These are phyloP conservation scores for Cladosporium sphaerospermum DNA, from an alignment of 2,329 filamentous ascomycete species.

Conservation along the genomic window DNA sequence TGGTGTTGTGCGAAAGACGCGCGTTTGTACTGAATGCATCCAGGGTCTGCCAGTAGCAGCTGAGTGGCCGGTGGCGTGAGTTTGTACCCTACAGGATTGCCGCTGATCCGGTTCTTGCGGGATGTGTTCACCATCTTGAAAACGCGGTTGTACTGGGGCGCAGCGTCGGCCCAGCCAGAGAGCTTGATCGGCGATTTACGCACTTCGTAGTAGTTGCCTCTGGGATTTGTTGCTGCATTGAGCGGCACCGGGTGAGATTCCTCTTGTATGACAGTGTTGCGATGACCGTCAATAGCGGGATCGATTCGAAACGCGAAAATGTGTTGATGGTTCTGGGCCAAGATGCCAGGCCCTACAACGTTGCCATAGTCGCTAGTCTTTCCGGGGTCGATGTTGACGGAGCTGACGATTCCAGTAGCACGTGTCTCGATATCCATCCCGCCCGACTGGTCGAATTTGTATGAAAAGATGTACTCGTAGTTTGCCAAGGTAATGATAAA, in stretches of 20 bases:
- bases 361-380: conserved; percentile 36
- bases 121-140: conserved; percentile 49
- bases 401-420: conserved; percentile 61
- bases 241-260: conserved; percentile 29
- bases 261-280: conserved; percentile 49
- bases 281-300: conserved; percentile 53
- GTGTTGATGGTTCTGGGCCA: conserved; percentile 67
- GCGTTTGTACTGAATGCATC: conserved; percentile 40
- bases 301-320: conserved; percentile 61
- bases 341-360: conserved; percentile 55
- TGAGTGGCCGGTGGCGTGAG: conserved; percentile 43
- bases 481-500: conserved; percentile 64
- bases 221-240: background rate
- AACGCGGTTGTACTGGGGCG: conserved; percentile 47
- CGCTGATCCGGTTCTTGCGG: conserved; percentile 40
- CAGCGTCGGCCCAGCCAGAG: conserved; percentile 20
- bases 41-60: conserved; percentile 42
- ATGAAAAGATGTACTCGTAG: conserved; percentile 64
- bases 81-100: conserved; percentile 46
- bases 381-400: conserved; percentile 41
- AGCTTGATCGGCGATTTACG: conserved; percentile 30
- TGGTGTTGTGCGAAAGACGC: conserved; percentile 46
- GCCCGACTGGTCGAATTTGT: conserved; percentile 58
- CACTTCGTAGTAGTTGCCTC: conserved; percentile 24
- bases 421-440: conserved; percentile 56